These are phyloP conservation scores for Colletotrichum sp. DNA, from an alignment of 2,329 filamentous ascomycete genomes.

Conservation along the genomic window DNA sequence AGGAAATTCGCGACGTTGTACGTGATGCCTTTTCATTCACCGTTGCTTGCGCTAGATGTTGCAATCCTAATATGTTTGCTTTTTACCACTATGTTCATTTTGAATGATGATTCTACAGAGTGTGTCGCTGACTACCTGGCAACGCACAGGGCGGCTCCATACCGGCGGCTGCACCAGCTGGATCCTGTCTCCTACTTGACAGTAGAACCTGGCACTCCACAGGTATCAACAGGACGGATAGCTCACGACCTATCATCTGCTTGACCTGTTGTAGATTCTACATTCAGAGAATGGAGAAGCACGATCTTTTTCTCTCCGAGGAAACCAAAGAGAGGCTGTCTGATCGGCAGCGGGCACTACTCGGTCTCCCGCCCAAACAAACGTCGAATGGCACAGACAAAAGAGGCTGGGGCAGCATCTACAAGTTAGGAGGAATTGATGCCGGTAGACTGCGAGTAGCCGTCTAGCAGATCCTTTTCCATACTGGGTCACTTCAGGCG, in stretches of 20 bases:
- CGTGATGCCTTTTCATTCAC: neutral
- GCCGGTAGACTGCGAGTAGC: neutral
- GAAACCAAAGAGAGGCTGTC: neutral
- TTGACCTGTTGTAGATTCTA: neutral
- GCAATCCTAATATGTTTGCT: neutral
- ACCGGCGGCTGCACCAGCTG: neutral
- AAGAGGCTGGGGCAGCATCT: neutral
- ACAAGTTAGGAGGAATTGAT: neutral
- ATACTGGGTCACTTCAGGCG: neutral
- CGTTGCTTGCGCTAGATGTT: neutral
- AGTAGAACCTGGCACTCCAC: constrained; percentile 5
- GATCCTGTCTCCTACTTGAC: neutral
- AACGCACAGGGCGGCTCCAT: neutral
- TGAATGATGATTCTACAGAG: neutral
- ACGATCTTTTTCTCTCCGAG: neutral
- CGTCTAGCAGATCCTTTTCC: neutral
- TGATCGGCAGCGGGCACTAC: neutral
- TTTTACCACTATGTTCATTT: neutral
- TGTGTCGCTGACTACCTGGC: neutral
- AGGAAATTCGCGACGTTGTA: neutral
- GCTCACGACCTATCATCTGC: neutral
- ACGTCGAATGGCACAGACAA: neutral
- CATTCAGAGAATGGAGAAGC: neutral
- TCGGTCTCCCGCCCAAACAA: neutral
- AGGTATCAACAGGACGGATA: neutral